Evolutionary conservation across 2,329 filamentous ascomycete species (phyloP), one percentile per base, ranked within the genome.

Genomic region (Trichophyton simii): DNA sequence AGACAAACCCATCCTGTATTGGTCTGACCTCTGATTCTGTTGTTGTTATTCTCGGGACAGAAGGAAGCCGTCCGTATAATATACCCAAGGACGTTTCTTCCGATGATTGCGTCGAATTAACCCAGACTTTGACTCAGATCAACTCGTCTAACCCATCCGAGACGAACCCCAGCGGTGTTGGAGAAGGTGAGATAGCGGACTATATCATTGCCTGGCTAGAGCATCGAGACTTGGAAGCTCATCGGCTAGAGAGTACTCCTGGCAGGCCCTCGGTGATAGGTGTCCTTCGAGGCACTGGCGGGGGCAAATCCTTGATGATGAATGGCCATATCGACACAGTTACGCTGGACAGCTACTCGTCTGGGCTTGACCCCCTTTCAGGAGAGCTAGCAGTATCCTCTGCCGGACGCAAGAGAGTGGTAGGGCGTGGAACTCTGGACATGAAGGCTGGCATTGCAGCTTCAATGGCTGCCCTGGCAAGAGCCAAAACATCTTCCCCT

Each of bases 21-120:
- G 70, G 70, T 0, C 67, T 83, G 0, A 69, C 73, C 6, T 66
- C 71, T 0, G 72, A 82, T n/a, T 80, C 83, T 0, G 77, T 84
- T 0, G 78, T 89, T 0, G 79, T 90, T 0, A 70, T 90, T 1
- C 79, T 88, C 48, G 85, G 82, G 64, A 90, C 87, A 0, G 86
- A 88, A 69, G 85, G 85, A 0, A 66, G 68, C 7, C 77, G 86
- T 42, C 75, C 79, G 1, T 87, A 88, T 64, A 58, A 66, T 0
- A 62, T 70, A 8, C 81, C 81, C 0, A 62, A 63, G 3, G 70
- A 75, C 34, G 76, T 80, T 0, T 73, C 73, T 0, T 63, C 65
- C 2, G 75, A 79, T 3, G 76, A 80, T 44, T 66, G 75, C 0
- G 72, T 79, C 3, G 59, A 63, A 0, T 66, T 82, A 34, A 78